Conservation (phyloP, 768 basidiomycete species). For the Coprinopsis strossmayeri region DNA sequence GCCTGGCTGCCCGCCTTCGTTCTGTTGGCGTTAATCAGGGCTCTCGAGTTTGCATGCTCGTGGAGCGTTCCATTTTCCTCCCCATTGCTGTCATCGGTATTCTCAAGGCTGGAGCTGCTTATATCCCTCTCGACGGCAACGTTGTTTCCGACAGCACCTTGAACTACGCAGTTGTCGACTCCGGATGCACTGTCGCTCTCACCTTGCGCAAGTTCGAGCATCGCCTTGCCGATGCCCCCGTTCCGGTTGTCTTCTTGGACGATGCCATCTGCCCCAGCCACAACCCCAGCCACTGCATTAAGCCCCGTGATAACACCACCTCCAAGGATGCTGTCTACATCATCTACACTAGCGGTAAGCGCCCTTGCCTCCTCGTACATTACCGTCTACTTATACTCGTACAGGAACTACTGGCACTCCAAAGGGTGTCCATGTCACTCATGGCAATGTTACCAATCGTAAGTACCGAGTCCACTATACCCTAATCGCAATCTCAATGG, state of each 20-base stretch:
- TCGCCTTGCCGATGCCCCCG: slow-evolving; percentile 24
- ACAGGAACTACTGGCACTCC: slow-evolving; percentile 50
- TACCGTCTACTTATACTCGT: neutral
- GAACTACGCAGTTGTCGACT: slow-evolving; percentile 43
- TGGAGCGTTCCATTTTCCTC: slow-evolving; percentile 47
- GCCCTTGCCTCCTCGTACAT: slow-evolving; percentile 5
- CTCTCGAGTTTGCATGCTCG: slow-evolving; percentile 48
- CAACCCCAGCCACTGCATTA: slow-evolving; percentile 22
- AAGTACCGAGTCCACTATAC: slow-evolving; percentile 17
- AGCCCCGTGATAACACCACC: slow-evolving; percentile 30
- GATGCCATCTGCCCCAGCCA: slow-evolving; percentile 20
- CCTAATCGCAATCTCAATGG: neutral
- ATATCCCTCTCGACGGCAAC: slow-evolving; percentile 53
- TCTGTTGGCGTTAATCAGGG: slow-evolving; percentile 36
- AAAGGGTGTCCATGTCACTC: slow-evolving; percentile 56
- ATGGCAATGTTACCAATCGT: slow-evolving; percentile 55
- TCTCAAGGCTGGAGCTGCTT: slow-evolving; percentile 53
- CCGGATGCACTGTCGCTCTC: slow-evolving; percentile 35
- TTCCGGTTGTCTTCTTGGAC: slow-evolving; percentile 25
- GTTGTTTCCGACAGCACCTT: slow-evolving; percentile 51
- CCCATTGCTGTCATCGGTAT: slow-evolving; percentile 47
- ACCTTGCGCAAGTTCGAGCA: slow-evolving; percentile 34
- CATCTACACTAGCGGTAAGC: slow-evolving; percentile 55
- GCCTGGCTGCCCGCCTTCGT: slow-evolving; percentile 38
- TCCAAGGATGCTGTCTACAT: slow-evolving; percentile 45